These are phyloP conservation scores for Coleophoma cylindrospora DNA, from an alignment of 2,329 filamentous ascomycete species.

Conservation along the genomic window DNA sequence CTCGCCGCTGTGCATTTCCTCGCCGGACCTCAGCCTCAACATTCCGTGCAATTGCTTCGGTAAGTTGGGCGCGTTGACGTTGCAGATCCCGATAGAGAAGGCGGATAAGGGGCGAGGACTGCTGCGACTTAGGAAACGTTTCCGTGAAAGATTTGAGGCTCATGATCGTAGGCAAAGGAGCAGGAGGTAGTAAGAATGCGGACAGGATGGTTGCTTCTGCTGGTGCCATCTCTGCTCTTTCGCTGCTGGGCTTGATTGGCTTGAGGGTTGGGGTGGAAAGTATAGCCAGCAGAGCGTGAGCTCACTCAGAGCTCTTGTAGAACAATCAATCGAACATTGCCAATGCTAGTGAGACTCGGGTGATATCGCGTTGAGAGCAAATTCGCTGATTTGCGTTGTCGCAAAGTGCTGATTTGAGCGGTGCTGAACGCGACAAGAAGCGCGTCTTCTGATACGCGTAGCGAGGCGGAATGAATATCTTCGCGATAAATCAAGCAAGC, in stretches of 20 bases:
- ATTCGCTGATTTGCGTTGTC: too few relatives aligned
- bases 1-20: slow-evolving; percentile 52
- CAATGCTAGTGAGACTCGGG: too few relatives aligned
- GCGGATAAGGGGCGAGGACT: slow-evolving; percentile 27
- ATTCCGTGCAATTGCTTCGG: slow-evolving; percentile 61
- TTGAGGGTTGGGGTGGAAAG: neutral
- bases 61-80: slow-evolving; percentile 61
- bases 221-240: slow-evolving; percentile 53
- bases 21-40: slow-evolving; percentile 61
- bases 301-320: too few relatives aligned
- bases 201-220: slow-evolving; percentile 70
- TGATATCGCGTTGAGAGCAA: too few relatives aligned
- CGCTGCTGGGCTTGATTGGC: neutral
- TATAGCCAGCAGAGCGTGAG: neutral
- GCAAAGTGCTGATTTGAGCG: too few relatives aligned
- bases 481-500: too few relatives aligned
- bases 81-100: slow-evolving; percentile 77
- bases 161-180: slow-evolving; percentile 67
- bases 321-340: too few relatives aligned
- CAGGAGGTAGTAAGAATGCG: slow-evolving; percentile 74
- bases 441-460: too few relatives aligned
- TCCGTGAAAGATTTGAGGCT: slow-evolving; percentile 71
- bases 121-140: slow-evolving; percentile 52
- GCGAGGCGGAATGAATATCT: too few relatives aligned
- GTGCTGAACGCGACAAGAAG: too few relatives aligned